These are phyloP conservation scores for Calonectria multiphialidica DNA, from an alignment of 2,329 filamentous ascomycete genomes.

Conservation along the genomic window DNA sequence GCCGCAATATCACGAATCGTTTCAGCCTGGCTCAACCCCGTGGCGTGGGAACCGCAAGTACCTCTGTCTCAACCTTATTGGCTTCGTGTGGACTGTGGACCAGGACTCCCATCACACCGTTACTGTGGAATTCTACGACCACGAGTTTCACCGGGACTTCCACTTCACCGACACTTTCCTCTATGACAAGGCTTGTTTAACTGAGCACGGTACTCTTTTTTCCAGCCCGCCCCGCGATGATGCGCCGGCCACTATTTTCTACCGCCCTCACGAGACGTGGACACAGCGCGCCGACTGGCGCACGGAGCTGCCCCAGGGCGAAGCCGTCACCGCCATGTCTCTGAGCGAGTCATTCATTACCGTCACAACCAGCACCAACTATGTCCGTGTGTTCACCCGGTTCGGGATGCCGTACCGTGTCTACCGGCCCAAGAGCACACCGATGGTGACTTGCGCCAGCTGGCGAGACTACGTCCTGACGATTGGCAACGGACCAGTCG, in stretches of 20 bases:
- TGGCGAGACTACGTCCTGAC: constrained; percentile 98
- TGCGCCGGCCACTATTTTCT: constrained; percentile 85
- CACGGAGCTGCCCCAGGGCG: constrained; percentile 87
- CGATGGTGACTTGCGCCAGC: constrained; percentile 91
- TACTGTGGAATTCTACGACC: constrained; percentile 97
- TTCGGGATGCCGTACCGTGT: constrained; percentile 92
- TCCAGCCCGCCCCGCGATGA: constrained; percentile 80
- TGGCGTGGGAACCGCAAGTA: constrained; percentile 97
- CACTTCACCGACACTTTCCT: constrained; percentile 97
- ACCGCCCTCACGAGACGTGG: constrained; percentile 97
- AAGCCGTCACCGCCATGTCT: constrained; percentile 88
- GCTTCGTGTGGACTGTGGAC: constrained; percentile 96
- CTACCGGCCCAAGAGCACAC: constrained; percentile 90
- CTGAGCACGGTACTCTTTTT: constrained; percentile 87
- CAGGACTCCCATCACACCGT: constrained; percentile 95
- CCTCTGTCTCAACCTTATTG: constrained; percentile 91
- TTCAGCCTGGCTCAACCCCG: constrained; percentile 94
- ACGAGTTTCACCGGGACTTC: constrained; percentile 91
- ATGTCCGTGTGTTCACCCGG: constrained; percentile 92
- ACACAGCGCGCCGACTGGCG: constrained; percentile 92
- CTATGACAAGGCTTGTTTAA: constrained; percentile 95
- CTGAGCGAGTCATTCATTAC: constrained; percentile 92
- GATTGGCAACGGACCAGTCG: constrained; percentile 90
- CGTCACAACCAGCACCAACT: constrained; percentile 87
- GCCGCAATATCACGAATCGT: constrained; percentile 82